These are phyloP conservation scores for Orbilia oligospora DNA, from an alignment of 2,329 filamentous ascomycete genomes.

Conservation along the genomic window DNA sequence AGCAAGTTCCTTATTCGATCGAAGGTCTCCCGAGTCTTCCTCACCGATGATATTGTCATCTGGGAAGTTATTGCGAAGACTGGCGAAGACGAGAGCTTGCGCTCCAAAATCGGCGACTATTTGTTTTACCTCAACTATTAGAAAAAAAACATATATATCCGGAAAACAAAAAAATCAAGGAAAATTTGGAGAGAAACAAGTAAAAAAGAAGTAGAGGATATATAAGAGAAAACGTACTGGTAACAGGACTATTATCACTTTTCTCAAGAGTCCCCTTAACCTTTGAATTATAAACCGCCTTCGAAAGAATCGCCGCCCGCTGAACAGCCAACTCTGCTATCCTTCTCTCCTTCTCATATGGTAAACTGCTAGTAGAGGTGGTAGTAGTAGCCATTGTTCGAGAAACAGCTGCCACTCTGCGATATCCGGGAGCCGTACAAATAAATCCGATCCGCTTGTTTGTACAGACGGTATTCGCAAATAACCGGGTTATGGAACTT, in stretches of 20 bases:
- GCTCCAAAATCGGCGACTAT: constrained; percentile 92
- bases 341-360: constrained; percentile 82
- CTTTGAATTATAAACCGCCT: constrained; percentile 85
- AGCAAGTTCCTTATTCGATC: constrained; percentile 78
- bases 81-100: constrained; percentile 93
- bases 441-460: constrained; percentile 10
- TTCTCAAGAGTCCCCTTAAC: constrained; percentile 95
- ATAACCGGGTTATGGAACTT: neutral
- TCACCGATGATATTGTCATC: constrained; percentile 92
- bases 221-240: constrained; percentile 69
- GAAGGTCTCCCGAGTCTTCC: constrained; percentile 87
- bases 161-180: neutral
- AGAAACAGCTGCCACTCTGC: neutral
- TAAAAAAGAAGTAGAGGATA: neutral
- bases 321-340: constrained; percentile 91
- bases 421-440: constrained; percentile 14
- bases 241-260: constrained; percentile 95
- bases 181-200: neutral
- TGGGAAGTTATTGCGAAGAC: constrained; percentile 90
- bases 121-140: too few relatives aligned
- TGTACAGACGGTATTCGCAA: constrained; percentile 4
- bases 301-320: constrained; percentile 81
- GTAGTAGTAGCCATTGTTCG: constrained; percentile 50
- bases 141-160: neutral
- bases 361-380: constrained; percentile 26